A percentile compares a stretch with the other conserved stretches of the same genome.
Evolutionary conservation across 176 grass and related monocot genomes (phyloP).

Genomic region (Oryza brachyantha): DNA sequence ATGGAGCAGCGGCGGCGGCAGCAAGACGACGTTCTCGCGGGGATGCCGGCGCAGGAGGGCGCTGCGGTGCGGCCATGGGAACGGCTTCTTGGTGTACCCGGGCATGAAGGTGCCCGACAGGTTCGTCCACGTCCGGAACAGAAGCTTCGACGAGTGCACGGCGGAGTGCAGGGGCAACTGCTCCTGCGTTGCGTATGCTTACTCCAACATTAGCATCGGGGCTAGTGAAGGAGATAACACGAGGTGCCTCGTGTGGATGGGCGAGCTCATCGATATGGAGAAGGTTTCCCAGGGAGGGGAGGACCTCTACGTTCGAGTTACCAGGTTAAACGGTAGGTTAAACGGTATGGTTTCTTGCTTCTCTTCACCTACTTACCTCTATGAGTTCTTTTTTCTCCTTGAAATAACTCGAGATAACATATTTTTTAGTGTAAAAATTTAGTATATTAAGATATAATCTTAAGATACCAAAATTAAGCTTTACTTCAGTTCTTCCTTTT

Average conservation of each 20-base stretch:
- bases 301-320: constrained; percentile 31
- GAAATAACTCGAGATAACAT: too few relatives aligned
- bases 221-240: constrained; percentile 20
- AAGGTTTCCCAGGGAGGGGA: constrained; percentile 17
- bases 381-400: too few relatives aligned
- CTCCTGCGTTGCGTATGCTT: constrained; percentile 60
- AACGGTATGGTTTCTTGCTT: constrained; percentile 5
- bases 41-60: constrained; percentile 36
- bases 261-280: constrained; percentile 43
- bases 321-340: constrained; percentile 4
- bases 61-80: constrained; percentile 1
- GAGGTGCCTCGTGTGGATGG: constrained; percentile 50
- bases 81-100: neutral
- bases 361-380: neutral
- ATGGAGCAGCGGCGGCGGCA: neutral
- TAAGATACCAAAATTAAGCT: too few relatives aligned
- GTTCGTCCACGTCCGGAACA: constrained; percentile 20
- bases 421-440: too few relatives aligned
- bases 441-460: too few relatives aligned
- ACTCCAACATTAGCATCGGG: constrained; percentile 28
- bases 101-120: constrained; percentile 35
- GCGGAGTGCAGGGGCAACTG: constrained; percentile 49
- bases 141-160: constrained; percentile 38
- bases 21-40: neutral
- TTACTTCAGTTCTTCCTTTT: too few relatives aligned